These are phyloP conservation scores for Sporothrix phasma DNA, from an alignment of 2,329 filamentous ascomycete genomes.

Conservation along the genomic window DNA sequence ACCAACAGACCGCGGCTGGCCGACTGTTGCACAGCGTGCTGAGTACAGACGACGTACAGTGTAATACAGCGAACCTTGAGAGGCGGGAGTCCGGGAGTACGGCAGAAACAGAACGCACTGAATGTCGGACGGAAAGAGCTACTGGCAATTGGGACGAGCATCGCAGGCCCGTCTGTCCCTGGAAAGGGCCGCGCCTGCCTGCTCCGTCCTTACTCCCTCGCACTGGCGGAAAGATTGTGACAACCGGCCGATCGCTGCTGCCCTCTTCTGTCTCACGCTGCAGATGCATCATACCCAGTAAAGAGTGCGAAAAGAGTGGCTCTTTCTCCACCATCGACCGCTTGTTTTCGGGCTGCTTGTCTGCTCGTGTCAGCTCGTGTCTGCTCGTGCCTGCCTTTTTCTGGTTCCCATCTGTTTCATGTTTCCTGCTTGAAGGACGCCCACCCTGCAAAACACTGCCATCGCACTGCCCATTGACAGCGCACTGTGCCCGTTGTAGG, in stretches of 20 bases:
- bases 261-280: neutral
- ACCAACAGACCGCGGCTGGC: neutral
- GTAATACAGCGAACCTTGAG: neutral
- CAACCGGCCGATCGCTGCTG: conserved; percentile 5
- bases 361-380: too few species aligned
- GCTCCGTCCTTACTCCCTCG: neutral
- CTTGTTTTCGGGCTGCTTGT: too few species aligned
- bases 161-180: neutral
- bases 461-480: neutral
- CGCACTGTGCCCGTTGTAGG: neutral
- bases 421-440: neutral
- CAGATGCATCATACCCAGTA: neutral
- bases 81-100: neutral
- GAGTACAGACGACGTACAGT: neutral
- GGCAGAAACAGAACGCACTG: neutral
- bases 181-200: neutral
- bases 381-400: neutral
- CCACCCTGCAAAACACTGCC: too few species aligned
- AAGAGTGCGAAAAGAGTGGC: neutral
- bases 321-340: neutral
- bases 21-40: neutral
- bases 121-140: neutral
- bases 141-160: too few species aligned
- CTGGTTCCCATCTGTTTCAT: neutral
- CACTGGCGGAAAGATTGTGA: conserved; percentile 3